Evolutionary conservation across 495 filamentous ascomycete genomes (phyloP).

Genomic region (Lichenothelia convexa): DNA sequence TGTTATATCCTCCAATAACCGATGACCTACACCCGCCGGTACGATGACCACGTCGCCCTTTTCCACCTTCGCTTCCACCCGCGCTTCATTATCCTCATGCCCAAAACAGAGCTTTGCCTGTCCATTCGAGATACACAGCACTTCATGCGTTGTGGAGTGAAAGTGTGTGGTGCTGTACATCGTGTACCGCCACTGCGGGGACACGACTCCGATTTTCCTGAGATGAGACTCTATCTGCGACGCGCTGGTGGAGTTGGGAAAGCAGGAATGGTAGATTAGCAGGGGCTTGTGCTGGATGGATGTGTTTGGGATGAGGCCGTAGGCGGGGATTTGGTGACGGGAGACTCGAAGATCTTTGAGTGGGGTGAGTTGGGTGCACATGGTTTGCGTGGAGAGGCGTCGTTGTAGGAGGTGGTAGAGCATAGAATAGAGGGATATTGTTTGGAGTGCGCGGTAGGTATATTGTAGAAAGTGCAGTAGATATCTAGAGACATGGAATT

Average conservation of each 20-base stretch:
- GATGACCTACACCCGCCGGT: slow-evolving; percentile 46
- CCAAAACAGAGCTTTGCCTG: slow-evolving; percentile 47
- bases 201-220: slow-evolving; percentile 30
- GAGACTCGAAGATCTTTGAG: slow-evolving; percentile 33
- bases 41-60: slow-evolving; percentile 47
- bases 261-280: slow-evolving; percentile 35
- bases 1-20: slow-evolving; percentile 35
- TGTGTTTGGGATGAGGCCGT: slow-evolving; percentile 43
- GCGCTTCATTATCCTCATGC: slow-evolving; percentile 38
- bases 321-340: slow-evolving; percentile 38
- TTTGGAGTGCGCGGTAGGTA: too few species aligned
- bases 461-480: too few species aligned
- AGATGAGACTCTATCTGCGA: slow-evolving; percentile 36
- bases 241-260: slow-evolving; percentile 21
- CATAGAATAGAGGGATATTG: too few species aligned
- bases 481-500: too few species aligned
- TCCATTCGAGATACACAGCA: slow-evolving; percentile 40
- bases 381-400: too few species aligned
- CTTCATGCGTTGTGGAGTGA: slow-evolving; percentile 48
- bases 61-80: slow-evolving; percentile 35
- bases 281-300: slow-evolving; percentile 44
- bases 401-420: too few species aligned
- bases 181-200: slow-evolving; percentile 46
- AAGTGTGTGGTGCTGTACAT: slow-evolving; percentile 50
- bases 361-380: slow-evolving; percentile 19